A percentile compares a stretch with the other conserved stretches of the same genome.
Evolutionary conservation across 2,329 filamentous ascomycete species (phyloP).

Genomic region (Ophidiomyces ophidiicola): DNA sequence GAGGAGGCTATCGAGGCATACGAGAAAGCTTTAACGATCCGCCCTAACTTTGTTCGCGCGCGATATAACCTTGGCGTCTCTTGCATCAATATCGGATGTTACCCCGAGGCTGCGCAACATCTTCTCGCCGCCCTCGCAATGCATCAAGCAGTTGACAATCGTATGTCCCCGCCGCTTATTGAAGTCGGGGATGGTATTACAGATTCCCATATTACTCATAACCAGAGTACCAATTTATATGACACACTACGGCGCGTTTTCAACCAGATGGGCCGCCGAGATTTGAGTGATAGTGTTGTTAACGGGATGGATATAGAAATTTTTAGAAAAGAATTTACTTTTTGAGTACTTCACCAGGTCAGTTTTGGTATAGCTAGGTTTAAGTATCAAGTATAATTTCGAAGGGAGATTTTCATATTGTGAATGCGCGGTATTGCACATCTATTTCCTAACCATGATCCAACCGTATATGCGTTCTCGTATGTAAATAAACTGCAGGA

Average conservation of each 20-base stretch:
- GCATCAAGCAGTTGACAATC: constrained; percentile 85
- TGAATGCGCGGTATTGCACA: too few species aligned
- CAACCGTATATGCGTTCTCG: too few species aligned
- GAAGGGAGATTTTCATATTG: too few species aligned
- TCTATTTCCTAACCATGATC: too few species aligned
- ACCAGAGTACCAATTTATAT: constrained; percentile 91
- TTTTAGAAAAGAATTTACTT: constrained; percentile 85
- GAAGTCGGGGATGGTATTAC: constrained; percentile 59
- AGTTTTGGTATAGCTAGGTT: too few species aligned
- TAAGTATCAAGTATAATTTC: too few species aligned
- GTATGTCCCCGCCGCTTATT: constrained; percentile 68
- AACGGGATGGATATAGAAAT: constrained; percentile 80
- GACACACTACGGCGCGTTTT: constrained; percentile 93
- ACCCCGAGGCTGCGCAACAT: constrained; percentile 83
- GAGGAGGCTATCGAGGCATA: constrained; percentile 97
- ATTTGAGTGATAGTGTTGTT: constrained; percentile 77
- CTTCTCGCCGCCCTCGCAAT: constrained; percentile 83
- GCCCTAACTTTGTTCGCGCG: constrained; percentile 92
- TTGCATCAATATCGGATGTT: constrained; percentile 96
- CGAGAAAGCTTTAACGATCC: constrained; percentile 76
- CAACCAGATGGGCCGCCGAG: constrained; percentile 81
- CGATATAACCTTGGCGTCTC: constrained; percentile 93
- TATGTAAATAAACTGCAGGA: too few species aligned
- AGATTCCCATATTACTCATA: constrained; percentile 58
- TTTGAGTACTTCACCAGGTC: too few species aligned